Evolutionary conservation across 345 rosid species (phyloP), one percentile per base, ranked within the genome.

Genomic region (Theobroma cacao): DNA sequence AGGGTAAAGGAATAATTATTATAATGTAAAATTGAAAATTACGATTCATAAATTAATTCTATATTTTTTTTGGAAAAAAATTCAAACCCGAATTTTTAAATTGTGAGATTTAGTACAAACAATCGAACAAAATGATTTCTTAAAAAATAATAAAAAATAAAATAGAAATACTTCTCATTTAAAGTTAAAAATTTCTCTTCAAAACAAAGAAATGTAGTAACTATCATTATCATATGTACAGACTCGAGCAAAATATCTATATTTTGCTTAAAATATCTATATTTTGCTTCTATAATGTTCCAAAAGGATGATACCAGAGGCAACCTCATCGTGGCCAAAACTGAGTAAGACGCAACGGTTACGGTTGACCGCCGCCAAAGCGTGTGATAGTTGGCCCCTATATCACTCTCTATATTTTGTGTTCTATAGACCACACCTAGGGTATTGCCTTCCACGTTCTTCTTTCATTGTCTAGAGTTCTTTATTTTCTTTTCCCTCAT

Each of bases 301-400:
- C 56, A 26, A 69, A 31, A 5, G 55, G 52, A 43, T 14, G 13
- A 45, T 11, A 43, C 36, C 18, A 52, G 62, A 72, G 31, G 75
- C 22, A 47, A 48, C 75, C 18, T 30, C 43, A 52, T 52, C 61
- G 61, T 59, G 41, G 43, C 17, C 61, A 30, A 71, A 50, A 50
- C 75, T 10, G 56, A 17, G 40, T 40, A 74, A 41, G 38, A 5
- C 50, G 26, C 75, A 41, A 22, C 38, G 40, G 22, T 24, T 59
- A 41, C 67, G 40, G 53, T 61, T 74, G 64, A 74, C 64, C 40
- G 77, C 66, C 66, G 68, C 77, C 68, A 6, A 24, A 74, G 26
- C 77, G 77, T 74, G 77, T 59, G 56, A 41, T 43, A 28, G 56
- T 75, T 75, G 77, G 36, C 43, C 38, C 52, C 65, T 56, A 33